phyloP scores from a whole-genome alignment of 257 asterid genomes.

The Fraxinus cuspidata region DNA sequence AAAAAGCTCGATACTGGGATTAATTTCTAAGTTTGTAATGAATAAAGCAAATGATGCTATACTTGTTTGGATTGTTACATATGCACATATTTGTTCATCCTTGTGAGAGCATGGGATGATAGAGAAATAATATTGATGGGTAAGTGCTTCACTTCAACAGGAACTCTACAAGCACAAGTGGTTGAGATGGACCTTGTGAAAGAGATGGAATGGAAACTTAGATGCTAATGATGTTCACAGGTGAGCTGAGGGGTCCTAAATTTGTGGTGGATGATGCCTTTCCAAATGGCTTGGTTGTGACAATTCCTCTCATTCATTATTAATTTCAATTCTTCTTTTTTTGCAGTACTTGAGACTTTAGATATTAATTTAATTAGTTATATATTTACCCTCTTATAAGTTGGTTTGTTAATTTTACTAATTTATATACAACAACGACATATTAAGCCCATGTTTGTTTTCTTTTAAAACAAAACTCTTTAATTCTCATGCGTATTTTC shows the following conservation, averaged over 20 bases:
- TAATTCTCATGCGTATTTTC: no score
- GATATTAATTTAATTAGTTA: neutral
- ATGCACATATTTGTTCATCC: neutral
- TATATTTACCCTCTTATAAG: neutral
- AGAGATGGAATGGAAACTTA: conserved; percentile 24
- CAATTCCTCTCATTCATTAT: conserved; percentile 33
- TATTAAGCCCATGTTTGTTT: no score
- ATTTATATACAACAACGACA: no score
- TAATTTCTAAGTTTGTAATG: no score
- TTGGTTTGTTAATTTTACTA: neutral
- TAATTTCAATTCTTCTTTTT: neutral
- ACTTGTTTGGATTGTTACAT: neutral
- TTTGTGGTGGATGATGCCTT: neutral
- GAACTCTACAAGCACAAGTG: conserved; percentile 28
- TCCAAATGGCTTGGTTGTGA: conserved; percentile 22
- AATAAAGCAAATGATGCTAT: no score
- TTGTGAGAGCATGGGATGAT: neutral
- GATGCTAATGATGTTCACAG: conserved; percentile 37
- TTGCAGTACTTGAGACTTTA: neutral
- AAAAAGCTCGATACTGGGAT: no score
- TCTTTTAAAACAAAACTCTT: no score
- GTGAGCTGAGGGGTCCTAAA: conserved; percentile 9
- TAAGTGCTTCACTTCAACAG: conserved; percentile 15
- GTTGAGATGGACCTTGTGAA: conserved; percentile 37
- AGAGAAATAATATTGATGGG: conserved; percentile 7